Evolutionary conservation across 73 alveolate genomes (phyloP).

Genomic region (Blepharisma stoltei): DNA sequence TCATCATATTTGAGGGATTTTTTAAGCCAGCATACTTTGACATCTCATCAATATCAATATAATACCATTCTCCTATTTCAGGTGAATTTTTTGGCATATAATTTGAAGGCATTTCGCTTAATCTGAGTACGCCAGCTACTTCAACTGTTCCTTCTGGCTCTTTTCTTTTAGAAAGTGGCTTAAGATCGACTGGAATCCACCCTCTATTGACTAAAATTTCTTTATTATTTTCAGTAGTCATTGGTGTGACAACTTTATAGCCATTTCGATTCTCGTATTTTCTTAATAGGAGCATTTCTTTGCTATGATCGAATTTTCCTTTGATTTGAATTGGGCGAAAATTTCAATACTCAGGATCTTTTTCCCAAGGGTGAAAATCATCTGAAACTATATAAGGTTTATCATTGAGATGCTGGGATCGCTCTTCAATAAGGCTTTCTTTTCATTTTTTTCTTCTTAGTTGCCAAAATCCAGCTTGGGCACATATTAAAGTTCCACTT

Average conservation of each 20-base stretch:
- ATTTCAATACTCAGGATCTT: background rate
- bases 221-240: background rate
- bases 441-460: slow-evolving; percentile 16
- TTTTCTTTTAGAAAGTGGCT: background rate
- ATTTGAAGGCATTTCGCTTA: background rate
- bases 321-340: background rate
- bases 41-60: background rate
- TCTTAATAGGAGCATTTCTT: slow-evolving; percentile 21
- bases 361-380: background rate
- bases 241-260: background rate
- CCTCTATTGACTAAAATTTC: slow-evolving; percentile 7
- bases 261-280: background rate
- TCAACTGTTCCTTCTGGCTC: background rate
- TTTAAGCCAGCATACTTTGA: background rate
- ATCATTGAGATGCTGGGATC: background rate
- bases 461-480: slow-evolving; percentile 8
- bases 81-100: slow-evolving; percentile 1
- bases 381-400: background rate
- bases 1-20: background rate
- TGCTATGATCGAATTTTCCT: slow-evolving; percentile 29
- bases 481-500: background rate
- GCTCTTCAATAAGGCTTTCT: background rate
- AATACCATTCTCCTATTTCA: slow-evolving; percentile 16
- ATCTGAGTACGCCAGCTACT: background rate
- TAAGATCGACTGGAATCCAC: background rate